These are phyloP conservation scores for Ilyonectria mors-panacis DNA, from an alignment of 2,329 filamentous ascomycete genomes.

Conservation along the genomic window DNA sequence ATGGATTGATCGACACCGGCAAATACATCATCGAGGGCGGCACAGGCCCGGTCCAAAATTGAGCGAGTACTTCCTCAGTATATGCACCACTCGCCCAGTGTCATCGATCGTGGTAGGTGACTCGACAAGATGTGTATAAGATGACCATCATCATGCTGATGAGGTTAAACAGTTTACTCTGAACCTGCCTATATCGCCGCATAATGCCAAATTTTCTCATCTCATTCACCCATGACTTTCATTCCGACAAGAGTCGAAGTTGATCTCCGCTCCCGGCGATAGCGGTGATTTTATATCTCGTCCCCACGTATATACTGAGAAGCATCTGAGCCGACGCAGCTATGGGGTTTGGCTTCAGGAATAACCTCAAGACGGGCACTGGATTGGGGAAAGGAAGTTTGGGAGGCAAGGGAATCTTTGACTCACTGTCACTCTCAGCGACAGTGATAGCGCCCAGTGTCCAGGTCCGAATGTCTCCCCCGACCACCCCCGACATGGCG, in stretches of 20 bases:
- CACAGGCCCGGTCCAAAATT: conserved; percentile 24
- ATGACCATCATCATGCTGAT: conserved; percentile 33
- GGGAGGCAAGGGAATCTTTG: conserved; percentile 38
- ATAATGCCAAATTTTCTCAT: conserved; percentile 47
- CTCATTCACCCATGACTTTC: conserved; percentile 44
- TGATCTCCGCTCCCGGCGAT: conserved; percentile 38
- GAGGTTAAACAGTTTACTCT: conserved; percentile 16
- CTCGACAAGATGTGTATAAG: conserved; percentile 26
- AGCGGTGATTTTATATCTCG: conserved; percentile 37
- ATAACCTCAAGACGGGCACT: conserved; percentile 39
- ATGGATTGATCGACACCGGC: conserved; percentile 36
- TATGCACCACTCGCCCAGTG: conserved; percentile 32
- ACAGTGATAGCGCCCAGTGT: conserved; percentile 39
- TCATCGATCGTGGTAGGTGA: conserved; percentile 31
- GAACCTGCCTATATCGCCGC: conserved; percentile 25
- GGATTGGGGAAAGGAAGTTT: conserved; percentile 44
- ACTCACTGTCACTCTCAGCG: conserved; percentile 47
- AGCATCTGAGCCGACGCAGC: conserved; percentile 35
- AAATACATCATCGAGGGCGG: conserved; percentile 30
- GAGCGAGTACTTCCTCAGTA: conserved; percentile 25
- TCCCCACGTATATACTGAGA: conserved; percentile 34
- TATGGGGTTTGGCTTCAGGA: conserved; percentile 47
- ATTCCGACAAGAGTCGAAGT: conserved; percentile 42
- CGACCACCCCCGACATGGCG: conserved; percentile 43
- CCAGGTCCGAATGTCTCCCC: conserved; percentile 51